Evolutionary conservation across 2,329 filamentous ascomycete genomes (phyloP).

Genomic region (Exophiala dermatitidis): DNA sequence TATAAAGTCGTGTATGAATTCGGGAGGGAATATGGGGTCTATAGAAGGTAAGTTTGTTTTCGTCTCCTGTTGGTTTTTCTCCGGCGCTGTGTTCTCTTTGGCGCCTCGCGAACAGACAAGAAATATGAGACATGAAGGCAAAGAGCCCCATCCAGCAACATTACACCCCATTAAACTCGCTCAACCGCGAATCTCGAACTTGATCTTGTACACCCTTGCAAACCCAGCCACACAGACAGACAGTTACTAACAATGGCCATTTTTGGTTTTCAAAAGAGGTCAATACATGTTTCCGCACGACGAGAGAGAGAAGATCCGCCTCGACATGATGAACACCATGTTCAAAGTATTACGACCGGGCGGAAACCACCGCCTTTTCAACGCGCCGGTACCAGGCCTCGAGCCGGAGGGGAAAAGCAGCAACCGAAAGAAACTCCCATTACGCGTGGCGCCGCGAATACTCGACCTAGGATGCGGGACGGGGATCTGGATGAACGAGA

Average conservation of each 20-base stretch:
- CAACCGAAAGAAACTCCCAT: conserved; percentile 1
- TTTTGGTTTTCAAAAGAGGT: conserved; percentile 33
- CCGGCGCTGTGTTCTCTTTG: too few relatives aligned
- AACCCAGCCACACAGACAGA: background rate
- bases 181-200: too few relatives aligned
- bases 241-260: conserved; percentile 1
- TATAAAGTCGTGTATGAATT: too few relatives aligned
- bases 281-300: conserved; percentile 74
- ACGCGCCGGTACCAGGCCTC: background rate
- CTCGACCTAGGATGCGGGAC: conserved; percentile 74
- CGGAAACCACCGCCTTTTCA: conserved; percentile 8
- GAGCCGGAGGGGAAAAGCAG: background rate
- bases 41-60: too few relatives aligned
- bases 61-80: too few relatives aligned
- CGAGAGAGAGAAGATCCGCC: conserved; percentile 66
- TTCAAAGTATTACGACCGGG: conserved; percentile 58
- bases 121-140: too few relatives aligned
- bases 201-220: too few relatives aligned
- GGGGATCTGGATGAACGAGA: conserved; percentile 84
- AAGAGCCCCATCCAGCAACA: too few relatives aligned
- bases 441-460: conserved; percentile 37
- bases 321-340: conserved; percentile 76
- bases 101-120: too few relatives aligned
- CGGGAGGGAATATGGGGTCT: too few relatives aligned
- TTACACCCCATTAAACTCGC: too few relatives aligned